phyloP scores from a whole-genome alignment of 768 basidiomycete genomes.

The Phylloporus arenicola region DNA sequence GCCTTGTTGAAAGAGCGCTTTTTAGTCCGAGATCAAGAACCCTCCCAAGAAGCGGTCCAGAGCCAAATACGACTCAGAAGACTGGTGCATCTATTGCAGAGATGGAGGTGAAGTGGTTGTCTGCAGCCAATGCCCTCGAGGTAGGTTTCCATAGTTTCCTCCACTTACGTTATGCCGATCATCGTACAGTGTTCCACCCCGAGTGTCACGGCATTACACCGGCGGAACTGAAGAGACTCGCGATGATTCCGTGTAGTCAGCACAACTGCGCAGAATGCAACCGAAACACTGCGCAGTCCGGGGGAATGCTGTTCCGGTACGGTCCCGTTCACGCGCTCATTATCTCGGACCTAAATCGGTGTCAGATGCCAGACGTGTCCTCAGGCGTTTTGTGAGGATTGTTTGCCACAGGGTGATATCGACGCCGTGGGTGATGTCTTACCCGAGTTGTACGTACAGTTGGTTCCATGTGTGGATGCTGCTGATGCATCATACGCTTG shows the following conservation, averaged over 20 bases:
- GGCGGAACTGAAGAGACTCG: conserved; percentile 25
- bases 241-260: conserved; percentile 40
- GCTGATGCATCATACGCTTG: conserved; percentile 9
- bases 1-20: conserved; percentile 7
- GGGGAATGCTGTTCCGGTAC: conserved; percentile 57
- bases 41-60: conserved; percentile 29
- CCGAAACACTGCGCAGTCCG: conserved; percentile 41
- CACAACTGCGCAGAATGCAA: conserved; percentile 45
- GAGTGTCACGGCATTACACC: conserved; percentile 40
- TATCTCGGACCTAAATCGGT: conserved; percentile 3
- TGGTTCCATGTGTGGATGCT: neutral
- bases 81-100: conserved; percentile 54
- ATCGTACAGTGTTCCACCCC: conserved; percentile 46
- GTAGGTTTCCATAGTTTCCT: conserved; percentile 26
- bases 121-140: conserved; percentile 51
- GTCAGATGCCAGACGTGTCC: conserved; percentile 55
- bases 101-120: conserved; percentile 52
- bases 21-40: conserved; percentile 13
- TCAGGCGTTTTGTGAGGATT: conserved; percentile 58
- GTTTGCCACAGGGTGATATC: conserved; percentile 46
- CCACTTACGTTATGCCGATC: conserved; percentile 1
- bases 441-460: conserved; percentile 49
- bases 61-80: conserved; percentile 45
- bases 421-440: conserved; percentile 49
- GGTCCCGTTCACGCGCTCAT: neutral